Percentiles rank a stretch among this genome's conserved stretches.
Conservation (phyloP, 176 grass and related monocot species). For the Panicum miliaceum region DNA sequence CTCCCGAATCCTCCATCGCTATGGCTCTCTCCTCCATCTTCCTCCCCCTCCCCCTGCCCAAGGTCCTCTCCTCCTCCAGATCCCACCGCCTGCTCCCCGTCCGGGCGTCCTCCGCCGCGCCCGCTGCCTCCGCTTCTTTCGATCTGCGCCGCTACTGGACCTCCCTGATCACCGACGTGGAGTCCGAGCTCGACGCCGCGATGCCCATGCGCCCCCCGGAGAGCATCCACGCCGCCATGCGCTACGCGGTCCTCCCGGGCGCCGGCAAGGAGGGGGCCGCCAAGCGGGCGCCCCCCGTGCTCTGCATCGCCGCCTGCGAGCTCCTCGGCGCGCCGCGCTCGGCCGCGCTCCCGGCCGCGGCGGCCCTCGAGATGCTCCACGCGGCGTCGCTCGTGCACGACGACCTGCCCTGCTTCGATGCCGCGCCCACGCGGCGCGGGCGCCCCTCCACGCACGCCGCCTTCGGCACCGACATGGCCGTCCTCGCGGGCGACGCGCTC, state of each 20-base stretch:
- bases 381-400: constrained; percentile 90
- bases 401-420: constrained; percentile 92
- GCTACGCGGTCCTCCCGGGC: constrained; percentile 71
- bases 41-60: constrained; percentile 36
- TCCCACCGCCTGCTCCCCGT: constrained; percentile 23
- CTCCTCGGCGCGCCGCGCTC: constrained; percentile 65
- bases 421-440: constrained; percentile 74
- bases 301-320: constrained; percentile 92
- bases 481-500: constrained; percentile 81
- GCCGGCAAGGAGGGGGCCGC: constrained; percentile 64
- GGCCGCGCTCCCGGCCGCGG: constrained; percentile 71
- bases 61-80: constrained; percentile 37
- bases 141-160: constrained; percentile 90
- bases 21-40: constrained; percentile 73
- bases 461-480: constrained; percentile 70
- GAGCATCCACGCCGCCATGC: constrained; percentile 81
- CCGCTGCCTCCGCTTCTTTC: constrained; percentile 55
- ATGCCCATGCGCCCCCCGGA: constrained; percentile 74
- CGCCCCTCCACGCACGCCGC: constrained; percentile 78
- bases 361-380: constrained; percentile 91
- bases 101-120: constrained; percentile 32
- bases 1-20: constrained; percentile 10
- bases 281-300: constrained; percentile 78
- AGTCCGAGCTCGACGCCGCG: constrained; percentile 71
- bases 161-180: constrained; percentile 70